Evolutionary conservation across 352 stramenopile species (phyloP), one percentile per base, ranked within the genome.

Genomic region (Pythium folliculosum): DNA sequence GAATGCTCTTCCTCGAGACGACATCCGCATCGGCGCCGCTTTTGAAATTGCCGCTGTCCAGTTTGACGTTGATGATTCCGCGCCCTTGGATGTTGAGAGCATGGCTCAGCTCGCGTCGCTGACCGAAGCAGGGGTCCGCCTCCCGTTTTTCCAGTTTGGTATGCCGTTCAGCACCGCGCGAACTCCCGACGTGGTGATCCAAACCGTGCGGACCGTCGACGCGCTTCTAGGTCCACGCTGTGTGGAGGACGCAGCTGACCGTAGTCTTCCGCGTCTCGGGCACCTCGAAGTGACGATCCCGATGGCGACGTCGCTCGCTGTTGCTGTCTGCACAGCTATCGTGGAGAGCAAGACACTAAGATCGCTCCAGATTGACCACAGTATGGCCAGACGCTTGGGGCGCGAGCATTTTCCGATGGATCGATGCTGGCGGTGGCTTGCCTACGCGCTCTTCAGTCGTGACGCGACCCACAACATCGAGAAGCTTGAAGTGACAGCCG

Each of bases 361-460:
- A 16, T 35, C 30, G 1, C 30, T 65, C 12, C 40, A 22, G 50
- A 55, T 65, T 14, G 58, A 65, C 13, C 22, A 35, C 17, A 47
- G 32, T 5, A 17, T 57, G 27, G n/a, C 35, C 10, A 9, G 32
- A 4, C 53, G 37, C 47, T 44, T 27, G 17, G 22, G 57, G 7
- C 57, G 51, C 5, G 51, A 64, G 32, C 57, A 52, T 5, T 50
- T 64, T 14, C 48, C 58, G 19, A 58, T 65, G 13, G 45, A 65
- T 19, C 58, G 47, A 0, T 64, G 35, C 30, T 64, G 57, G 57
- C 57, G 45, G 2, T 64, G 57, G 57, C 57, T 64, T 16, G 45
- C 57, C 19, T 54, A 48, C 57, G 57, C 57, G 0, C 27, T 64
- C 5, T 64, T 64, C 13, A 55, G 57, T 22, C 45, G 30, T 3